Conservation (phyloP, 257 asterid genomes). For the Solanum sitiens region DNA sequence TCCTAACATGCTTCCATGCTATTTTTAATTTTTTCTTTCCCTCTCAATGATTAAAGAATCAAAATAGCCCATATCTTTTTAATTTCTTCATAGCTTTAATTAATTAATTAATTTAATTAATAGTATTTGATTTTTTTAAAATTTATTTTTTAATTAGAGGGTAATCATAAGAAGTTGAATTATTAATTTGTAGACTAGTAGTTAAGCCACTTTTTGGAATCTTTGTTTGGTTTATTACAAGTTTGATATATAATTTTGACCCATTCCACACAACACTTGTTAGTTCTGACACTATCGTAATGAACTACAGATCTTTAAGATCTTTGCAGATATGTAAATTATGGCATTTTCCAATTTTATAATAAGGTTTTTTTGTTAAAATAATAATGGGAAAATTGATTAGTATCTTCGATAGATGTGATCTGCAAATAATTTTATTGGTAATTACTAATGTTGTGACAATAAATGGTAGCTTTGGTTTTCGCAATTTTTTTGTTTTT, state of each 20-base stretch:
- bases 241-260: not conserved
- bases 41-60: not conserved
- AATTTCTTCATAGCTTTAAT: not conserved
- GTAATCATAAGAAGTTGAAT: not conserved
- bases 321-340: not conserved
- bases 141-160: not conserved
- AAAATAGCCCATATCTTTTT: not conserved
- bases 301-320: not conserved
- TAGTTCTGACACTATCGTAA: not conserved
- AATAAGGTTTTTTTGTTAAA: not conserved
- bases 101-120: not conserved
- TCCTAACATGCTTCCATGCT: not conserved
- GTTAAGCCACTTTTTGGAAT: not conserved
- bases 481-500: not conserved
- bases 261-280: not conserved
- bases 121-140: not conserved
- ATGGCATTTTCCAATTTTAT: not conserved
- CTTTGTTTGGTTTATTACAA: not conserved
- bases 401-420: not conserved
- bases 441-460: not conserved
- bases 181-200: not conserved
- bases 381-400: not conserved
- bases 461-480: not conserved
- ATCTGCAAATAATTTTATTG: not conserved
- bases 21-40: not conserved